Conservation (phyloP, 1,284 basidiomycete genomes). For the Xerocomus nothofagi region DNA sequence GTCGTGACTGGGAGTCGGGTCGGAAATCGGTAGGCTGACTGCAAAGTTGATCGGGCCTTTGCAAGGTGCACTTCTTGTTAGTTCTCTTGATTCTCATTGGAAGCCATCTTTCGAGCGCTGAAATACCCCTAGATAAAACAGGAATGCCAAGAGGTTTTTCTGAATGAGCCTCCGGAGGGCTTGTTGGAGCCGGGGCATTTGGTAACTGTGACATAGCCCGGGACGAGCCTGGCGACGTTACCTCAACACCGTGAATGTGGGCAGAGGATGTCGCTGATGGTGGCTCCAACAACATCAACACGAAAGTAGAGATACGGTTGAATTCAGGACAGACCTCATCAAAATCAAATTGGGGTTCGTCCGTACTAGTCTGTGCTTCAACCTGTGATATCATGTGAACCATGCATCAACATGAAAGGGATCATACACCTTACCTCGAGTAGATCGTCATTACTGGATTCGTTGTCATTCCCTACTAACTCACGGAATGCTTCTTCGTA, state of each 20-base stretch:
- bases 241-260: neutral
- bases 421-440: no score
- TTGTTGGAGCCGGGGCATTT: neutral
- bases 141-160: neutral
- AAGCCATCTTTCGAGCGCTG: neutral
- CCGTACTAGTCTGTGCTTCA: no score
- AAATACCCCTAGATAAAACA: neutral
- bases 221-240: neutral
- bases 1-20: neutral
- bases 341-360: no score
- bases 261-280: neutral
- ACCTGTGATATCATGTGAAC: no score
- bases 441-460: no score
- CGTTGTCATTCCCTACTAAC: no score
- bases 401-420: no score
- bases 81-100: neutral
- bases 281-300: neutral
- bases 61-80: neutral
- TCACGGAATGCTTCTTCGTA: conserved; percentile 16
- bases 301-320: no score
- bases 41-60: neutral
- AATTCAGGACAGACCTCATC: no score
- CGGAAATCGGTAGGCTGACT: neutral
- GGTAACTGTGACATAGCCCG: neutral
- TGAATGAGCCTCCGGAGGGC: neutral